These are phyloP conservation scores for Noccaea caerulescens DNA, from an alignment of 345 rosid species.

Conservation along the genomic window DNA sequence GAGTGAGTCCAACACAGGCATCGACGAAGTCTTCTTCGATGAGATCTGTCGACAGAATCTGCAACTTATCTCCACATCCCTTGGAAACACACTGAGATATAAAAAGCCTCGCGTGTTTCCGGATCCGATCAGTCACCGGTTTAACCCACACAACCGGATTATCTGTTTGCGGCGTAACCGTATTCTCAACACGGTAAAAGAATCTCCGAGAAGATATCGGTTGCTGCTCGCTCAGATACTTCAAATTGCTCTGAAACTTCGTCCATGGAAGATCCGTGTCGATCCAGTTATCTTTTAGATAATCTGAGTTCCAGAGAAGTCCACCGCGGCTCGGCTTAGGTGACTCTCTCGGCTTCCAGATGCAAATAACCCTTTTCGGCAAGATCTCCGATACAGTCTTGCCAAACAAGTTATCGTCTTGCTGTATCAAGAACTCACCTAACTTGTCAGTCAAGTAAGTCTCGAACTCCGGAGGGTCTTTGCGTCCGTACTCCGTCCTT, in stretches of 20 bases:
- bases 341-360: constrained; percentile 81
- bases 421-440: constrained; percentile 64
- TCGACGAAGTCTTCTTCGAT: constrained; percentile 82
- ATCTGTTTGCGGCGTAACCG: constrained; percentile 74
- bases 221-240: constrained; percentile 59
- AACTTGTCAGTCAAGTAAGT: constrained; percentile 62
- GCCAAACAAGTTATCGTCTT: constrained; percentile 61
- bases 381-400: constrained; percentile 62
- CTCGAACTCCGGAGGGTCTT: constrained; percentile 76
- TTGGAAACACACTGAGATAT: constrained; percentile 60
- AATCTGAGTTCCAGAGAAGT: constrained; percentile 63
- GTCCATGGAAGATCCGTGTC: constrained; percentile 84
- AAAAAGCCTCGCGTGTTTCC: constrained; percentile 70
- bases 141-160: constrained; percentile 74
- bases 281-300: constrained; percentile 77
- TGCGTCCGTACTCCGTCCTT: constrained; percentile 77
- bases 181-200: constrained; percentile 85
- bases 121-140: constrained; percentile 71
- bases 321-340: constrained; percentile 63
- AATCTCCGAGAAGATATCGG: constrained; percentile 56
- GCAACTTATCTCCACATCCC: constrained; percentile 61
- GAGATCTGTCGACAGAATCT: constrained; percentile 79
- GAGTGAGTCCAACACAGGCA: constrained; percentile 73
- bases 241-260: constrained; percentile 72
- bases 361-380: constrained; percentile 76